Percentiles rank a stretch among this genome's conserved stretches.
phyloP scores from a whole-genome alignment of 768 basidiomycete species.

The Termitomyces sp. region DNA sequence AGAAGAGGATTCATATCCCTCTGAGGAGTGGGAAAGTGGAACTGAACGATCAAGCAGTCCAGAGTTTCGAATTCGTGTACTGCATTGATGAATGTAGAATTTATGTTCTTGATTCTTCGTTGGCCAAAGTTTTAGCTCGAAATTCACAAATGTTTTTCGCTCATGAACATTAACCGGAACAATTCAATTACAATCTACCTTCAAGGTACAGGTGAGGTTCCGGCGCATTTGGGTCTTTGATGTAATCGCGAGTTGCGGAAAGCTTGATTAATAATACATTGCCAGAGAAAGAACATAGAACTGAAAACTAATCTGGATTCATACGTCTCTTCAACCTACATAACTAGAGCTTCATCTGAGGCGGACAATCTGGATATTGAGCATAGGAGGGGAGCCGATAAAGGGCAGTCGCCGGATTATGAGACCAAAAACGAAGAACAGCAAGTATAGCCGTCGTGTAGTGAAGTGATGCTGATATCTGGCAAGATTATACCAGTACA shows the following conservation, averaged over 20 bases:
- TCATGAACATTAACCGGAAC: no score
- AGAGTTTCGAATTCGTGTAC: neutral
- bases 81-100: neutral
- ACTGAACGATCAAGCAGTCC: neutral
- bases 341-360: conserved; percentile 3
- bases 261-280: neutral
- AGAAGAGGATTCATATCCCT: neutral
- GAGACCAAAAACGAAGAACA: conserved; percentile 20
- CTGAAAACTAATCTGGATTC: no score
- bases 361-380: conserved; percentile 20
- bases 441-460: conserved; percentile 15
- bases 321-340: neutral
- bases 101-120: no score
- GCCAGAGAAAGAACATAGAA: neutral
- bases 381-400: conserved; percentile 19
- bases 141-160: no score
- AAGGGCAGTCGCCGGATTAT: conserved; percentile 20
- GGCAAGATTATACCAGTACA: conserved; percentile 15
- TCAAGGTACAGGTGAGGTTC: no score
- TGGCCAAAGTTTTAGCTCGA: no score
- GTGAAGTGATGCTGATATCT: conserved; percentile 15
- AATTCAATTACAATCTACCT: no score
- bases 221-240: no score
- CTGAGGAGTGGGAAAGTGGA: neutral
- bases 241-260: no score